phyloP scores from a whole-genome alignment of 78 protist genomes.

The Dictyostelium purpureum region DNA sequence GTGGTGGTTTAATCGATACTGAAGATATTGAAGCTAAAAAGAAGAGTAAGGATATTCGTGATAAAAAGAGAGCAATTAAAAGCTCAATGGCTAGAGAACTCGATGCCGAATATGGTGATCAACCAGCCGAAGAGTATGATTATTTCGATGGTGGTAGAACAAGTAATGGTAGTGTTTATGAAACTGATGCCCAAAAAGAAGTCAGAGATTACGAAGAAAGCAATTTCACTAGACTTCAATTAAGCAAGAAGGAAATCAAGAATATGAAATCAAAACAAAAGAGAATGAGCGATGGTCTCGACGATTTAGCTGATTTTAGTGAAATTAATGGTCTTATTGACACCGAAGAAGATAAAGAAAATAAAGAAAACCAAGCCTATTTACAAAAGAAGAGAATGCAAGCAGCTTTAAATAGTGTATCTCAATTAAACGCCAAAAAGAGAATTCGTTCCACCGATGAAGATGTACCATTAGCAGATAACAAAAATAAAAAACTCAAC shows the following conservation, averaged over 20 bases:
- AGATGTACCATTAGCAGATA: neutral
- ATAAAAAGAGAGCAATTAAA: neutral
- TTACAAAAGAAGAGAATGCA: slow-evolving; percentile 67
- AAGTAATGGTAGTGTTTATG: neutral
- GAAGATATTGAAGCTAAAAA: neutral
- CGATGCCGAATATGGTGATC: slow-evolving; percentile 40
- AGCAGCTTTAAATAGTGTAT: neutral
- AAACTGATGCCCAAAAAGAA: neutral
- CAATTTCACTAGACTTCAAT: slow-evolving; percentile 16
- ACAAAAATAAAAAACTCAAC: neutral
- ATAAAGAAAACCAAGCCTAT: slow-evolving; percentile 8
- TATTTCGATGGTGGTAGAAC: neutral
- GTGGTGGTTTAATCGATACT: slow-evolving; percentile 30
- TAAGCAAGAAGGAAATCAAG: slow-evolving; percentile 44
- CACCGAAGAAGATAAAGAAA: slow-evolving; percentile 26
- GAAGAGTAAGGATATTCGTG: neutral
- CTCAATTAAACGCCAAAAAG: neutral
- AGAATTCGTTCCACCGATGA: slow-evolving; percentile 2
- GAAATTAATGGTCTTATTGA: slow-evolving; percentile 30
- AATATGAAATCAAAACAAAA: neutral
- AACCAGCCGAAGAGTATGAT: slow-evolving; percentile 39
- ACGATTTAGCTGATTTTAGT: slow-evolving; percentile 37
- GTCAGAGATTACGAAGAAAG: slow-evolving; percentile 33
- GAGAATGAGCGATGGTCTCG: slow-evolving; percentile 46
- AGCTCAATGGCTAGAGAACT: slow-evolving; percentile 20